Evolutionary conservation across 371 early-diverging fungal species (phyloP), one percentile per base, ranked within the genome.

Genomic region (Circinella umbellata): DNA sequence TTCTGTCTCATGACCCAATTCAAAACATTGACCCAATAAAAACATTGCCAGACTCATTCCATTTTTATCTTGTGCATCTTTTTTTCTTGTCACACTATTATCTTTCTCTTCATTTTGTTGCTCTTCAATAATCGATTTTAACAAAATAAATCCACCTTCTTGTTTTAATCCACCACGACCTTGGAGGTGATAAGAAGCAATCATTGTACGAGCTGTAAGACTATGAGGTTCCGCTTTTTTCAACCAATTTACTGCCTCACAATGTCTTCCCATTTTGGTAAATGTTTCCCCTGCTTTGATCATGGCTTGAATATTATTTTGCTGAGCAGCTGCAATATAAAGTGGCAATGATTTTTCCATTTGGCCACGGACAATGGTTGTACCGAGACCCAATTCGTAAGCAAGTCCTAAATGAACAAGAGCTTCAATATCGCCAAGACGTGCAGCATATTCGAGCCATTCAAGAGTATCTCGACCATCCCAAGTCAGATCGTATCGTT

Each of bases 21-120:
- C 76, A 53, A 67, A 76, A 27, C 76, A 76, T 42, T 64, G 70
- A 3, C 76, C 76, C 20, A 69, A 38, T n/a, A 76, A 57, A 20
- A 63, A 69, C 18, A 65, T 48, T 4, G 67, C 66, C 15, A 66
- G 34, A 17, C 64, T 47, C 36, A 64, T 38, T 17, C 51, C 61
- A 18, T 53, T 49, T 37, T 38, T 60, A 42, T 70, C 73, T 17
- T 53, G 47, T n/a, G 39, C 18, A 46, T 39, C 59, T 18, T 37
- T 14, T 27, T 55, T 54, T 7, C 4, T 27, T 7, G 57, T n/a
- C 4, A 57, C 11, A 42, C 42, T 11, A 42, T 42, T 11, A 11
- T 42, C 42, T 9, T 42, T 6, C 3, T 42, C 42, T 9, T 42
- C 42, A 0, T 42, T 1, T 42, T 42, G 6, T 3, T 7, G 34